Evolutionary conservation across 768 basidiomycete genomes (phyloP).

Genomic region (Cytidiella melzeri): DNA sequence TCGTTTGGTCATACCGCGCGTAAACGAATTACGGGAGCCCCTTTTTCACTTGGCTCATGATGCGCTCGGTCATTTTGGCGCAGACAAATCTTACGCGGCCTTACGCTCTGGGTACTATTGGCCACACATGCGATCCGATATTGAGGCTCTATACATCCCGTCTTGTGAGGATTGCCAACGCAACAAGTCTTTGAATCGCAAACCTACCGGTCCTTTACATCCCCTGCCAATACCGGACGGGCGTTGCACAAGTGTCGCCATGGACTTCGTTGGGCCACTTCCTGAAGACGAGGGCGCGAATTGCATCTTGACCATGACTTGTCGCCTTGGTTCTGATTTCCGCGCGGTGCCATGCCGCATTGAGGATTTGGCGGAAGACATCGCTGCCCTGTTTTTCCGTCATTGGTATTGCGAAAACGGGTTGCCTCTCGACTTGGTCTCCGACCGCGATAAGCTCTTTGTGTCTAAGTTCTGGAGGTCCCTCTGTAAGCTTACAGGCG

Average conservation of each 20-base stretch:
- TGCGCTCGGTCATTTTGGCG: no score
- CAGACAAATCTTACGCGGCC: no score
- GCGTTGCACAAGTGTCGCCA: conserved; percentile 16
- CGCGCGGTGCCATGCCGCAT: conserved; percentile 8
- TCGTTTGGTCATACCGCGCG: conserved; percentile 20
- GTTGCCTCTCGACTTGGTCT: no score
- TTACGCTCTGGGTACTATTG: conserved; percentile 14
- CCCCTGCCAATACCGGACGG: conserved; percentile 17
- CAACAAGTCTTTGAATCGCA: no score
- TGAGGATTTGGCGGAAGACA: conserved; percentile 11
- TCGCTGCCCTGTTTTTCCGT: conserved; percentile 21
- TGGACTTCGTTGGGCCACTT: conserved; percentile 27
- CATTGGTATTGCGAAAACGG: conserved; percentile 26
- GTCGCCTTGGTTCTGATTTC: conserved; percentile 17
- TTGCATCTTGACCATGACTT: no score
- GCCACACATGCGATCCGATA: conserved; percentile 26
- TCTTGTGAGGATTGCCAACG: conserved; percentile 27
- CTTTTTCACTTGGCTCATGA: conserved; percentile 17
- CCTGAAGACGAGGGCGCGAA: conserved; percentile 22
- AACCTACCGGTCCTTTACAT: conserved; percentile 19
- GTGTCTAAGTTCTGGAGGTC: conserved; percentile 29
- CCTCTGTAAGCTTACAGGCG: conserved; percentile 17
- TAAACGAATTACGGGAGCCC: no score
- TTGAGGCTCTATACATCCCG: conserved; percentile 27
- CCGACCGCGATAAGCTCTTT: no score